These are phyloP conservation scores for Firmiana major DNA, from an alignment of 345 rosid genomes.

Conservation along the genomic window DNA sequence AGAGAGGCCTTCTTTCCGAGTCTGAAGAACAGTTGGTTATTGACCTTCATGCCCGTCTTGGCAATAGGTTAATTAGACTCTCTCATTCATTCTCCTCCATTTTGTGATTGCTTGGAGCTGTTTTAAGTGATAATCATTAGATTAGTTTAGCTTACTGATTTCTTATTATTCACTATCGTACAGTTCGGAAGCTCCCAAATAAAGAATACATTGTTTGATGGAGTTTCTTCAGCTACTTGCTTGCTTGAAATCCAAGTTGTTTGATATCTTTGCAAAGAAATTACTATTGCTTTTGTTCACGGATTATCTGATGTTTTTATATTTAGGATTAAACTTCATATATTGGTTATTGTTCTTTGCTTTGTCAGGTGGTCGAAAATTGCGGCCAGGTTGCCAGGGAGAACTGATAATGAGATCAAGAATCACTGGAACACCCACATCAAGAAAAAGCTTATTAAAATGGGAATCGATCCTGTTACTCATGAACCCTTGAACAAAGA, in stretches of 20 bases:
- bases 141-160: not conserved
- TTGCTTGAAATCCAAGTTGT: not conserved
- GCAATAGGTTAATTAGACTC: slow-evolving; percentile 44
- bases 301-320: not conserved
- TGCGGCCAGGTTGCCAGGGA: slow-evolving; percentile 85
- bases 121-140: not conserved
- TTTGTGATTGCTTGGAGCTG: not conserved
- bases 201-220: not conserved
- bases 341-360: not conserved
- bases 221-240: not conserved
- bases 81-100: not conserved
- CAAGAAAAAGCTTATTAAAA: slow-evolving; percentile 87
- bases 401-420: slow-evolving; percentile 95
- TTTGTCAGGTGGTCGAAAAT: slow-evolving; percentile 86
- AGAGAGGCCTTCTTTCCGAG: slow-evolving; percentile 72
- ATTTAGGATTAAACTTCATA: not conserved
- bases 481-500: slow-evolving; percentile 62
- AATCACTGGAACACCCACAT: slow-evolving; percentile 98
- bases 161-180: not conserved
- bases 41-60: slow-evolving; percentile 74
- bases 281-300: not conserved
- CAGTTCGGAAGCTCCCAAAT: not conserved
- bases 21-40: slow-evolving; percentile 71
- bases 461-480: slow-evolving; percentile 91
- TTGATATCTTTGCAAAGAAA: not conserved